Base-by-base conservation (phyloP, 176 grass and related monocot genomes). In the Tillandsia fasciculata region DNA sequence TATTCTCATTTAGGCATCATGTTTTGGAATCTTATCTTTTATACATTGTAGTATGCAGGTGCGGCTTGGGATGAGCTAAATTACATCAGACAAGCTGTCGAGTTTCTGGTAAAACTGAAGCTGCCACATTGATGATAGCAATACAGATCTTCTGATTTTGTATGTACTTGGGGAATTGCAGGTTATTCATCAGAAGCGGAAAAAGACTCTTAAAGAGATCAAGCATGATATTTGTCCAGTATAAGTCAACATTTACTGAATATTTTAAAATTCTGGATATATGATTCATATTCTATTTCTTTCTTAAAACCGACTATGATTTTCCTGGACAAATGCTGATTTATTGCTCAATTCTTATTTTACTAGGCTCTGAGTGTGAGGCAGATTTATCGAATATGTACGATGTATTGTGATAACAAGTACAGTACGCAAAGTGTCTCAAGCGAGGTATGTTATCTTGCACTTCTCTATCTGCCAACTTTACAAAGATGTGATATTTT, bases 341-440 rank as follows among this genome's bases (percentile, higher is more conserved):
- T 47, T 20, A 47, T 80, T 80, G 27, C 54, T 75, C 63, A 11
- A 42, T 13, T 68, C 17, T 24, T 83, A 52, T 64, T 64, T 64
- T 58, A 11, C 11, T 52, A 96, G 91, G 87, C 84, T 49, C 69
- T 96, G 75, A 96, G 91, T 70, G 79, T 90, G 50, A 90, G 84
- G 69, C 91, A 96, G 74, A 96, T 96, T 75, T 96, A 96, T 70
- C 79, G 91, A 68, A 68, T 96, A 81, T 96, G 91, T 73, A 90
- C 87, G 18, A 96, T 90, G 87, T 96, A 96, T 69, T 96, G 91
- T 84, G 91, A 96, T 64, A 84, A 96, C 49, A 90, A 85, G 84
- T 96, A 96, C 11, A 79, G 76, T 65, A 87, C 91, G 22, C 87
- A 90, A 13, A 96, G 87, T 75, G 87, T 96, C 72, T 96, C 91